These are phyloP conservation scores for Backusella liffmaniae DNA, from an alignment of 192 early-diverging fungal species.

Conservation along the genomic window DNA sequence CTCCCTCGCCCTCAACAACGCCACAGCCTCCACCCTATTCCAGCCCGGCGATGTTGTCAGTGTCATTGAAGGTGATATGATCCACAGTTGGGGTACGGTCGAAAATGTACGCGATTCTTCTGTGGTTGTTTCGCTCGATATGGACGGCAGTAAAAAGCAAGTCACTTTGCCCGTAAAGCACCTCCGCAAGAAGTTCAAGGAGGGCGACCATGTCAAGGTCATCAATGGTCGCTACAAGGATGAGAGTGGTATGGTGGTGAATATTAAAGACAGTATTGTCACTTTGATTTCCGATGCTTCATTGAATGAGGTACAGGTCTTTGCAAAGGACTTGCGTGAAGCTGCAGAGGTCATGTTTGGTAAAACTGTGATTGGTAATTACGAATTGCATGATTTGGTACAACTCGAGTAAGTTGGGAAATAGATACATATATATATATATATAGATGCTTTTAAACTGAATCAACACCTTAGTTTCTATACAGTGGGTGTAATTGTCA, in stretches of 20 bases:
- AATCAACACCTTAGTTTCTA: constrained; percentile 41
- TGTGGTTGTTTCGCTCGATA: constrained; percentile 67
- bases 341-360: constrained; percentile 70
- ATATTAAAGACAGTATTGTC: constrained; percentile 76
- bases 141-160: constrained; percentile 52
- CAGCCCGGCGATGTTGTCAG: constrained; percentile 85
- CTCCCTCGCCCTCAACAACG: constrained; percentile 49
- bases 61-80: constrained; percentile 81
- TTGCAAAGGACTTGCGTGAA: constrained; percentile 84
- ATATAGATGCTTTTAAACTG: neutral
- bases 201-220: constrained; percentile 95
- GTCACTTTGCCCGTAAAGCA: constrained; percentile 64
- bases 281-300: constrained; percentile 77
- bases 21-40: constrained; percentile 54
- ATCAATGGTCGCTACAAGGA: constrained; percentile 81
- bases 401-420: constrained; percentile 60
- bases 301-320: constrained; percentile 75
- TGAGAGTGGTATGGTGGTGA: constrained; percentile 87
- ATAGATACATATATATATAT: neutral
- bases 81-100: constrained; percentile 75
- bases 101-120: constrained; percentile 68
- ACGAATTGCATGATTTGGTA: constrained; percentile 89
- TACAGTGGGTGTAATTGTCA: constrained; percentile 80
- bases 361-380: constrained; percentile 58
- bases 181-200: constrained; percentile 85